Percentiles rank a stretch among this genome's conserved stretches.
phyloP scores from a whole-genome alignment of 2,329 filamentous ascomycete genomes.

The Albophoma yamanashiensis region DNA sequence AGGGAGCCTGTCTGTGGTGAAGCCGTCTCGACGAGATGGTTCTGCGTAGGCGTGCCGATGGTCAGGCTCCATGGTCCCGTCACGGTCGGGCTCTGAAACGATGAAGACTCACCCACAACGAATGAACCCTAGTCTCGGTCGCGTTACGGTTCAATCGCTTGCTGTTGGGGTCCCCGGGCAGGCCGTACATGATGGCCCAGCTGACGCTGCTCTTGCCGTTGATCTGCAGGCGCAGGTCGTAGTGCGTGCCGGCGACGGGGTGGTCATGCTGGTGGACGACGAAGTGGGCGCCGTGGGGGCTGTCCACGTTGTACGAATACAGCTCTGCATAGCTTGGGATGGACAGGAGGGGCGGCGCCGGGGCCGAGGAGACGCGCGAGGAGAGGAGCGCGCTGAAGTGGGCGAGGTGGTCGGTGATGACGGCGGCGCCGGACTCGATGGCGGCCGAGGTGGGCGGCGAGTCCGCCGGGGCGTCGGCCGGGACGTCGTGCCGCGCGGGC shows the following conservation, averaged over 20 bases:
- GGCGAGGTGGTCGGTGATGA: constrained; percentile 25
- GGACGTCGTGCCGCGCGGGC: background rate
- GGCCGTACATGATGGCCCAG: constrained; percentile 54
- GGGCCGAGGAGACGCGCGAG: constrained; percentile 13
- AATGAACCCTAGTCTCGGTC: constrained; percentile 51
- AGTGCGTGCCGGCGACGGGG: constrained; percentile 55
- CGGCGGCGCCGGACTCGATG: constrained; percentile 27
- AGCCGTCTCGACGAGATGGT: constrained; percentile 50
- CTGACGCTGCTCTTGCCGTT: constrained; percentile 55
- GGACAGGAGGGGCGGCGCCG: constrained; percentile 21
- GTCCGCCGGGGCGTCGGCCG: background rate
- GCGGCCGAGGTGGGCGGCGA: constrained; percentile 18
- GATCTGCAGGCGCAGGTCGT: constrained; percentile 61
- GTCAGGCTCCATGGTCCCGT: background rate
- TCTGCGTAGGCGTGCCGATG: constrained; percentile 25
- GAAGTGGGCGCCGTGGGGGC: constrained; percentile 39
- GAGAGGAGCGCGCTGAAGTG: constrained; percentile 26
- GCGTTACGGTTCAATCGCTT: constrained; percentile 44
- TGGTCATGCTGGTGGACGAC: constrained; percentile 67
- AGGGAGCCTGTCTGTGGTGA: constrained; percentile 43
- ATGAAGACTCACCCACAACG: constrained; percentile 37
- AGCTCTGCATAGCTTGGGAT: constrained; percentile 23
- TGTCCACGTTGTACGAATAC: constrained; percentile 22
- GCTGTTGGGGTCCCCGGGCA: constrained; percentile 48
- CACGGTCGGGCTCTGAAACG: background rate